phyloP scores from a whole-genome alignment of 495 filamentous ascomycete genomes.

The Apodospora peruviana region DNA sequence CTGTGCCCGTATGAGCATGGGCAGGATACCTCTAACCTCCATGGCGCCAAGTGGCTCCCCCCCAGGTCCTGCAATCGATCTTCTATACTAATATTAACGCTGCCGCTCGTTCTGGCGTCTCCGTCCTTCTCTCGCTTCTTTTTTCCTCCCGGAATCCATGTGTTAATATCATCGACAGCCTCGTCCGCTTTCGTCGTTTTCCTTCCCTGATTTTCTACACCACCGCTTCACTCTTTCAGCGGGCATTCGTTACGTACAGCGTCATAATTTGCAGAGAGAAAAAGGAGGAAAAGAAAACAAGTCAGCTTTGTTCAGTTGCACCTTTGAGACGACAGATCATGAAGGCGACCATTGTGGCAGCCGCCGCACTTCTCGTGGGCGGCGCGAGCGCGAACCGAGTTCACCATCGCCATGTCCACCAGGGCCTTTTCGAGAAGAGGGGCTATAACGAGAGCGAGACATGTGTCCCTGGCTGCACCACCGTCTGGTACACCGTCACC shows the following conservation, averaged over 20 bases:
- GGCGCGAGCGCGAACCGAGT: slow-evolving; percentile 51
- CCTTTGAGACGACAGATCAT: slow-evolving; percentile 44
- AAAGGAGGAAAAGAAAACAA: slow-evolving; percentile 23
- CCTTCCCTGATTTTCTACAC: slow-evolving; percentile 43
- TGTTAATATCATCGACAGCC: slow-evolving; percentile 48
- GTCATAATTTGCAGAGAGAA: slow-evolving; percentile 21
- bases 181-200: slow-evolving; percentile 45
- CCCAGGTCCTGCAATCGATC: slow-evolving; percentile 8
- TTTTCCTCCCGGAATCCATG: slow-evolving; percentile 37
- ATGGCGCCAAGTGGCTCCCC: slow-evolving; percentile 20
- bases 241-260: slow-evolving; percentile 67
- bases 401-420: slow-evolving; percentile 57
- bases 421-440: slow-evolving; percentile 50
- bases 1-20: no score
- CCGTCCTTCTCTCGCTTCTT: slow-evolving; percentile 31
- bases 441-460: slow-evolving; percentile 29
- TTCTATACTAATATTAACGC: slow-evolving; percentile 11
- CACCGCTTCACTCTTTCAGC: slow-evolving; percentile 97
- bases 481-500: slow-evolving; percentile 53
- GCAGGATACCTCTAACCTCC: no score
- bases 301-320: no score
- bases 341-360: slow-evolving; percentile 62
- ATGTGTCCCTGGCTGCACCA: slow-evolving; percentile 63
- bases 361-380: slow-evolving; percentile 60
- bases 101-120: slow-evolving; percentile 6